Evolutionary conservation across 805 yeast species (phyloP), one percentile per base, ranked within the genome.

Genomic region (Sugiyamaella marilandica): DNA sequence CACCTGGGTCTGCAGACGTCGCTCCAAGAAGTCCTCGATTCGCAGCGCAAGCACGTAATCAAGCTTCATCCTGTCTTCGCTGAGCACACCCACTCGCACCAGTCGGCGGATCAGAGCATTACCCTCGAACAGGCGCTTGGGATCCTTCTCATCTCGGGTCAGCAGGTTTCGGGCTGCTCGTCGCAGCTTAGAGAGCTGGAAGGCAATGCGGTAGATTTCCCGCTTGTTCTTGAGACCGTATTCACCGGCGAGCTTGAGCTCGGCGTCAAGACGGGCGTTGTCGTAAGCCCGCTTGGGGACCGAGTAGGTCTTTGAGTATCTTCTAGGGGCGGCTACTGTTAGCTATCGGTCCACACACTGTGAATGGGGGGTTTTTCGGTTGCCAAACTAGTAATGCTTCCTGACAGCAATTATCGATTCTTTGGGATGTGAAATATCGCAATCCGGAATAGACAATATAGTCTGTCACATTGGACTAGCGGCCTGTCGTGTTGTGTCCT

Each of bases 41-140:
- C 87, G 87, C 74, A 94, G 85, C 72, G 99, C 97, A 78, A 94
- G 85, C 71, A 94, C 99, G 81, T 94, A 94, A 94, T 94, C 99
- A 79, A 94, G 90, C 84, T 94, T 94, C 97, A 91, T 91, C 82
- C 87, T 92, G 84, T 94, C 98, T 82, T 94, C 99, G 65, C 96
- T 80, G 75, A 94, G 85, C 74, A 94, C 96, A 88, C 99, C 99
- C 66, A 90, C 83, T 83, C 99, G 88, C 64, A 94, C 98, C 74
- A 94, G 85, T 85, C 98, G 90, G 85, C 99, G 91, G 80, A 94
- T 94, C 76, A 94, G 89, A 74, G 99, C 99, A 76, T 94, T 94
- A 87, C 99, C 99, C 82, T 94, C 99, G 84, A 94, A 94, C 74
- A 94, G 86, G 83, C 99, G 90, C 89, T 91, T 94, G 85, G 96